Evolutionary conservation across 148 eudicot genomes (phyloP), one percentile per base, ranked within the genome.

Genomic region (Cornus florida): DNA sequence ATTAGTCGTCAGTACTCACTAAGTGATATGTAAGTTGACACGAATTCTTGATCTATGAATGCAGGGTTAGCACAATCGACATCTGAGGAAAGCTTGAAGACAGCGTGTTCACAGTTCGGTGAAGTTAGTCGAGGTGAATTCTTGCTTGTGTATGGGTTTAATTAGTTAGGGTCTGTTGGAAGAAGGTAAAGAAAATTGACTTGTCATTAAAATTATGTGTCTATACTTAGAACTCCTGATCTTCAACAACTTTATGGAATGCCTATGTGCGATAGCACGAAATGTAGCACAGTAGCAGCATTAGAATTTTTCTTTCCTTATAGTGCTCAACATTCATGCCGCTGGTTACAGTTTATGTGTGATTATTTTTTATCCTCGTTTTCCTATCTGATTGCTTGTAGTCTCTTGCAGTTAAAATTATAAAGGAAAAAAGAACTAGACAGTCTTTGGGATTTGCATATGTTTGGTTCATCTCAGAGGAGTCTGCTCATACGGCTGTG

Each of bases 371-470:
- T 43, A 43, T 43, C 48, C 48, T 43, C 0, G 6, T 5, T 43
- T 43, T 43, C 48, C 48, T 4, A 6, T 43, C 48, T 43, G 48
- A 43, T 43, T 43, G 48, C 48, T 43, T 5, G 48, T 22, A 32
- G 19, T 70, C 13, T 59, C 12, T 39, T 67, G 70, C 77, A 86
- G 89, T 86, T 38, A 83, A 83, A 75, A 68, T 86, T 35, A 69
- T 86, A 68, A 46, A 41, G n/a, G 86, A 79, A 59, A 83, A 86
- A 70, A 83, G 50, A 75, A 78, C 78, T 59, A 81, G 70, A 78
- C 78, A 83, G 70, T 71, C 89, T 12, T 60, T 86, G 72, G 89
- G 89, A 76, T 84, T 84, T 46, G 86, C 87, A 0, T 86, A 83
- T 67, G 69, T 84, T 43, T 82, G 86, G 86, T 86, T 83, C 67